Evolutionary conservation across 2,329 filamentous ascomycete genomes (phyloP).

Genomic region (Penicillium vulpinum): DNA sequence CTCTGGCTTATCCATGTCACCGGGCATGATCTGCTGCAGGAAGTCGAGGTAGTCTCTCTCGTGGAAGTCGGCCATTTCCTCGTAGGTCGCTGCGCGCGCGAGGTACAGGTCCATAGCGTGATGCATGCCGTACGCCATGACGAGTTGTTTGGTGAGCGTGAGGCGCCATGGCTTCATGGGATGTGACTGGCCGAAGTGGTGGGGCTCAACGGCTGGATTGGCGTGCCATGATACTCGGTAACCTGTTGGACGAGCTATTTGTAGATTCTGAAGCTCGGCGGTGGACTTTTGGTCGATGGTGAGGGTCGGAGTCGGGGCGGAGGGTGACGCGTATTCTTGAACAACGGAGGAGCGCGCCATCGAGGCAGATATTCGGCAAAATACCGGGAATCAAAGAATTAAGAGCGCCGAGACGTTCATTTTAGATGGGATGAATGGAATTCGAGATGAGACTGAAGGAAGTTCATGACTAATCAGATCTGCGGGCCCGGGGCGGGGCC

Average conservation of each 20-base stretch:
- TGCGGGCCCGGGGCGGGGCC: not conserved
- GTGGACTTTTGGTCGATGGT: slow-evolving; percentile 54
- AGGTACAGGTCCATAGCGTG: slow-evolving; percentile 95
- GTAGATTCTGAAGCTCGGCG: slow-evolving; percentile 59
- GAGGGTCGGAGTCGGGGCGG: slow-evolving; percentile 47
- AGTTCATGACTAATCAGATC: slow-evolving; percentile 2
- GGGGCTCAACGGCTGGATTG: slow-evolving; percentile 90
- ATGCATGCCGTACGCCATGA: slow-evolving; percentile 93
- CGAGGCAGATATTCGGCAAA: slow-evolving; percentile 4
- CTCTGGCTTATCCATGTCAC: slow-evolving; percentile 65
- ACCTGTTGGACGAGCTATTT: slow-evolving; percentile 76
- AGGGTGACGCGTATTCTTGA: slow-evolving; percentile 51
- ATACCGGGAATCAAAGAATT: not conserved
- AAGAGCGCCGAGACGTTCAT: not conserved
- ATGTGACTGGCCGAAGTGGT: slow-evolving; percentile 95
- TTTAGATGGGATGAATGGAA: not conserved
- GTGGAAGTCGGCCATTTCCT: slow-evolving; percentile 86
- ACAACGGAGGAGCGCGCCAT: slow-evolving; percentile 50
- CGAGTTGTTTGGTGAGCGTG: slow-evolving; percentile 90
- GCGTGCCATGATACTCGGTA: slow-evolving; percentile 94
- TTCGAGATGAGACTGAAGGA: not conserved
- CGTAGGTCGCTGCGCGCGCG: slow-evolving; percentile 77
- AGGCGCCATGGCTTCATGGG: slow-evolving; percentile 99
- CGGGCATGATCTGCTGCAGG: slow-evolving; percentile 69
- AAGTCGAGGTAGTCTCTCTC: slow-evolving; percentile 89